Evolutionary conservation across 1,284 basidiomycete genomes (phyloP), one percentile per base, ranked within the genome.

Genomic region (Gymnopus androsaceus): DNA sequence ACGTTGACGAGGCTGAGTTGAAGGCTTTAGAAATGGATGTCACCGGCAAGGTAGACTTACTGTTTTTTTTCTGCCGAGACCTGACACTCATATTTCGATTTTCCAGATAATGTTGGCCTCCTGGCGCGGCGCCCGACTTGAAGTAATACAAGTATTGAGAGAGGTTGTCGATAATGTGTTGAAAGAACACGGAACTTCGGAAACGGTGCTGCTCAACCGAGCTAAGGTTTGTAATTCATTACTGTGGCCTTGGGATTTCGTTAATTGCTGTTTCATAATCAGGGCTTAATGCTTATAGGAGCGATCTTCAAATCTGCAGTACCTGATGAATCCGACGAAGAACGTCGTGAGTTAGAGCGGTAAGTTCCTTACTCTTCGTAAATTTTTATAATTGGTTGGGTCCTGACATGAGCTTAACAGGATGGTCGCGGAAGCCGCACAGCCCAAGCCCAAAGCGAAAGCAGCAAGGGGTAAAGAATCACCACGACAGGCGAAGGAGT

Each of bases 61-160:
- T n/a, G 64, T 47, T 14, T 27, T 42, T 28, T n/a, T 7, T 57
- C 30, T n/a, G 34, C 25, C 52, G 7, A 25, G 21, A 57, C 47
- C 38, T 40, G 17, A 37, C 55, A 57, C 25, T 55, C 36, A 31
- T 8, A 30, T 59, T 38, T 8, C n/a, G n/a, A n/a, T n/a, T 45
- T 25, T 30, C 8, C 59, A 91, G 88, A 93, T 96, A 69, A 83
- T 98, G 73, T 83, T 97, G 30, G 94, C 94, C 8, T 95, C 95
- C 25, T 98, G 95, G 95, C 85, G 93, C 58, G 95, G 94, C 14
- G 95, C 94, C 1, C 85, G 94, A 49, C 87, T 96, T 69, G 95
- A 98, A 75, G 92, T 96, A 27, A 85, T 88, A 37, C 90, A 90
- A 69, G 92, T 94, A 12, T 75, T 92, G 41, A 81, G 88, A 53